phyloP scores from a whole-genome alignment of 305 asterid species.

The Lippia alba region DNA sequence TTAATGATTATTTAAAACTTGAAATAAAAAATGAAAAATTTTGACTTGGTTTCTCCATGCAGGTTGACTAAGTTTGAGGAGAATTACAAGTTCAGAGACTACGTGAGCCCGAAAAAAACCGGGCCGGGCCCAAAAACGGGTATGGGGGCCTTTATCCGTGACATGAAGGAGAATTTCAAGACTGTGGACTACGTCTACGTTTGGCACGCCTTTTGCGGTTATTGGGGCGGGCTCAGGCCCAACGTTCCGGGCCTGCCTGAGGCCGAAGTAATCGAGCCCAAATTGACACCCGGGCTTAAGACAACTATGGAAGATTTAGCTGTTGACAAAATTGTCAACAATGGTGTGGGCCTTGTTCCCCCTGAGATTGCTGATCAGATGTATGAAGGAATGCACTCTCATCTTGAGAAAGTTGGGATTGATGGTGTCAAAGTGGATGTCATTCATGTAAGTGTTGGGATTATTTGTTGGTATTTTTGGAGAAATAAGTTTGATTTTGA shows the following conservation, averaged over 20 bases:
- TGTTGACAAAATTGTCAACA: slow-evolving; percentile 87
- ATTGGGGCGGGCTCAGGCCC: slow-evolving; percentile 97
- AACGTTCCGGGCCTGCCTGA: slow-evolving; percentile 59
- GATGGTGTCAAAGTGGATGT: slow-evolving; percentile 96
- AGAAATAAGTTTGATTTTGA: neutral
- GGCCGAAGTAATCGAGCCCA: slow-evolving; percentile 64
- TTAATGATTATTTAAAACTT: too few relatives aligned
- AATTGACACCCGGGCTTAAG: slow-evolving; percentile 77
- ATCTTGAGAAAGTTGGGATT: slow-evolving; percentile 77
- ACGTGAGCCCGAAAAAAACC: slow-evolving; percentile 53
- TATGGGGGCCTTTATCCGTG: slow-evolving; percentile 82
- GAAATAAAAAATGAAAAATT: too few relatives aligned
- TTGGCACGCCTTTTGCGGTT: slow-evolving; percentile 95
- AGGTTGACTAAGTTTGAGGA: slow-evolving; percentile 77
- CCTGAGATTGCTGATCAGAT: slow-evolving; percentile 65
- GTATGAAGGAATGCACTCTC: slow-evolving; percentile 87
- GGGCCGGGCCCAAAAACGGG: slow-evolving; percentile 57
- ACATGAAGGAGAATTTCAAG: slow-evolving; percentile 60
- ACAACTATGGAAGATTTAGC: slow-evolving; percentile 95
- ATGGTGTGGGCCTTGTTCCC: slow-evolving; percentile 89
- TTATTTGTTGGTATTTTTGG: neutral
- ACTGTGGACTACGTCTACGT: slow-evolving; percentile 84
- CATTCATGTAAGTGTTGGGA: slow-evolving; percentile 61
- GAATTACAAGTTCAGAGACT: slow-evolving; percentile 80
- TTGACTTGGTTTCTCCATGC: slow-evolving; percentile 30